A percentile compares a stretch with the other conserved stretches of the same genome.
Conservation (phyloP, 192 early-diverging fungal genomes). For the Coemansia guatemalensis region DNA sequence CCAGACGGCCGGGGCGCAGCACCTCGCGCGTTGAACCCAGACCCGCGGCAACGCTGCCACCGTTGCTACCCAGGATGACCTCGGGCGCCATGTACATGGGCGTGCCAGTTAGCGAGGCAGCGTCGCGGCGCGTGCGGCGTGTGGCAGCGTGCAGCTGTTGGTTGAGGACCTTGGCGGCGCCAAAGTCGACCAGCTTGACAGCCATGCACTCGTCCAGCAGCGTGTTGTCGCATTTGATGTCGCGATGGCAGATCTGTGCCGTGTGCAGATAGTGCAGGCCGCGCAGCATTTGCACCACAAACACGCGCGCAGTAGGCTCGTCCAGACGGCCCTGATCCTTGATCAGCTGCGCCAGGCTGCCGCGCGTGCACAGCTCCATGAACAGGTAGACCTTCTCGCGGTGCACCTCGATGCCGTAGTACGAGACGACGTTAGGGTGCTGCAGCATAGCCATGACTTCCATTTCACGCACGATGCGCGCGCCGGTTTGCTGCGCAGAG, state of each 20-base stretch:
- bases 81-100: slow-evolving; percentile 69
- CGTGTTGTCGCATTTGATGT: slow-evolving; percentile 86
- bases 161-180: slow-evolving; percentile 83
- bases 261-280: slow-evolving; percentile 84
- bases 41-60: slow-evolving; percentile 49
- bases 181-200: slow-evolving; percentile 89
- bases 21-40: slow-evolving; percentile 4
- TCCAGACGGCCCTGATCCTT: slow-evolving; percentile 77
- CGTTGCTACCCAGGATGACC: slow-evolving; percentile 77
- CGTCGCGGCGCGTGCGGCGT: slow-evolving; percentile 32
- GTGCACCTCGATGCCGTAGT: slow-evolving; percentile 90
- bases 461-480: slow-evolving; percentile 84
- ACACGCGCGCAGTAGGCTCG: slow-evolving; percentile 68
- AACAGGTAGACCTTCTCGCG: slow-evolving; percentile 86
- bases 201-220: slow-evolving; percentile 73
- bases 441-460: slow-evolving; percentile 85
- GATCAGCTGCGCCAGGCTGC: slow-evolving; percentile 69
- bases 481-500: slow-evolving; percentile 9
- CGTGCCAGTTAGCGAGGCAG: slow-evolving; percentile 58
- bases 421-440: slow-evolving; percentile 87
- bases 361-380: slow-evolving; percentile 88
- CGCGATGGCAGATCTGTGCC: slow-evolving; percentile 85
- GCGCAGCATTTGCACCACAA: slow-evolving; percentile 78
- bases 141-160: slow-evolving; percentile 58
- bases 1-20: slow-evolving; percentile 31